Conservation (phyloP, 208 protist species). For the Crithidia expoeki region DNA sequence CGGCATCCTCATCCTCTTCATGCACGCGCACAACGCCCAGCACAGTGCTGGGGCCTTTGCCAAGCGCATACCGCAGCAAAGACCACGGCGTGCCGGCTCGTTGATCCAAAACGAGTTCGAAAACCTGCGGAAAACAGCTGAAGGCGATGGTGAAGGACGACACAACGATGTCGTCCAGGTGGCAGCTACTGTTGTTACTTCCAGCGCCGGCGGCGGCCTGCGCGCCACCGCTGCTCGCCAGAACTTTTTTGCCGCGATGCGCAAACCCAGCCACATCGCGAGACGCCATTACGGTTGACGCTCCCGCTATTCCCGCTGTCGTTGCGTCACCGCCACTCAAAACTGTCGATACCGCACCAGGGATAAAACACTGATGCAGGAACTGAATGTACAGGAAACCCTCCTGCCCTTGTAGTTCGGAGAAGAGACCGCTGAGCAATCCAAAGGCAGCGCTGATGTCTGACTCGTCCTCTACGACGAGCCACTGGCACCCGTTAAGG, state of each 20-base stretch:
- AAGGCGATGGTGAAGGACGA: constrained; percentile 47
- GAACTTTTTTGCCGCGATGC: not conserved
- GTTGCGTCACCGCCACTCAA: no score
- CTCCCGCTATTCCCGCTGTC: not conserved
- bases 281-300: not conserved
- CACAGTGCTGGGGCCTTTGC: constrained; percentile 48
- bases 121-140: constrained; percentile 21
- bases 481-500: constrained; percentile 45
- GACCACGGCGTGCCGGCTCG: constrained; percentile 44
- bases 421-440: not conserved
- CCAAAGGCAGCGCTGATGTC: constrained; percentile 30
- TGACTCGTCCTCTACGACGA: constrained; percentile 31
- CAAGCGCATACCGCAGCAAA: constrained; percentile 46
- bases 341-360: no score
- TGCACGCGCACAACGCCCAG: constrained; percentile 31
- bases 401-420: not conserved
- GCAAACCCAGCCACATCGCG: constrained; percentile 10
- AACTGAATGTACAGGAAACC: constrained; percentile 45
- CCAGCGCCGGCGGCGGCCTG: no score
- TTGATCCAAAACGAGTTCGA: constrained; percentile 47
- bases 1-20: constrained; percentile 50
- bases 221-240: not conserved
- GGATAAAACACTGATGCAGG: constrained; percentile 33
- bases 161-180: constrained; percentile 40
- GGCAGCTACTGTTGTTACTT: not conserved